Percentiles rank a stretch among this genome's conserved stretches.
Evolutionary conservation across 1,284 basidiomycete genomes (phyloP).

Genomic region (Vanrija pseudolonga): DNA sequence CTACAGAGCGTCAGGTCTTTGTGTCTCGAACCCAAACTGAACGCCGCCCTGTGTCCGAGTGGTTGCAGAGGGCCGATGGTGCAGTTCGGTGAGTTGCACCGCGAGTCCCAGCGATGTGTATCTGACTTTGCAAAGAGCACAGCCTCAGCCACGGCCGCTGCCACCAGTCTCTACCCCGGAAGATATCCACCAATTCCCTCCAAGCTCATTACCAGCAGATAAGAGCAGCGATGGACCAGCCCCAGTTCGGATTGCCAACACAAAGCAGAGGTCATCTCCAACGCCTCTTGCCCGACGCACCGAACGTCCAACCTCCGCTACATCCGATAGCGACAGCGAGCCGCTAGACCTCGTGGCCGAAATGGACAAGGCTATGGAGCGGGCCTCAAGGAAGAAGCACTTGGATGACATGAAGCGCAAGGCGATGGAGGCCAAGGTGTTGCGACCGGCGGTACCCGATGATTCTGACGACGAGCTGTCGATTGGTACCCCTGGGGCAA

Average conservation of each 20-base stretch:
- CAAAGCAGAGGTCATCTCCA: slow-evolving; percentile 6
- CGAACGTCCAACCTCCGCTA: background rate
- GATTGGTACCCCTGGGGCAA: slow-evolving; percentile 6
- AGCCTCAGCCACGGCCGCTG: background rate
- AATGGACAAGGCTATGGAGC: background rate
- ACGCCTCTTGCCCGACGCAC: slow-evolving; percentile 7
- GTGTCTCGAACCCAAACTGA: slow-evolving; percentile 16
- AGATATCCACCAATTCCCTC: slow-evolving; percentile 32
- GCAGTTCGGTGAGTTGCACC: background rate
- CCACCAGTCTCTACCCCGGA: slow-evolving; percentile 22
- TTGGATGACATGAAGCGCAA: background rate
- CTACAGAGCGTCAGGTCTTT: slow-evolving; percentile 21
- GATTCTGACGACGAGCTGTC: slow-evolving; percentile 23
- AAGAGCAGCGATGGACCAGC: background rate
- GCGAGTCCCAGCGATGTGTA: background rate
- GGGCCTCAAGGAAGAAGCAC: background rate
- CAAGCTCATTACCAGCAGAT: slow-evolving; percentile 18
- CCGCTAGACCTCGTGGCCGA: background rate
- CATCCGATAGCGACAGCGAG: background rate
- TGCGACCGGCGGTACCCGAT: background rate
- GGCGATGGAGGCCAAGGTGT: background rate
- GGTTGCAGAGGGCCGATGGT: slow-evolving; percentile 8
- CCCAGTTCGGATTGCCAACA: background rate
- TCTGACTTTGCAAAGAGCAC: background rate
- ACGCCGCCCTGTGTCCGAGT: slow-evolving; percentile 23